A percentile compares a stretch with the other conserved stretches of the same genome.
Conservation (phyloP, 306 rosid species). For the Prunus mongolica region DNA sequence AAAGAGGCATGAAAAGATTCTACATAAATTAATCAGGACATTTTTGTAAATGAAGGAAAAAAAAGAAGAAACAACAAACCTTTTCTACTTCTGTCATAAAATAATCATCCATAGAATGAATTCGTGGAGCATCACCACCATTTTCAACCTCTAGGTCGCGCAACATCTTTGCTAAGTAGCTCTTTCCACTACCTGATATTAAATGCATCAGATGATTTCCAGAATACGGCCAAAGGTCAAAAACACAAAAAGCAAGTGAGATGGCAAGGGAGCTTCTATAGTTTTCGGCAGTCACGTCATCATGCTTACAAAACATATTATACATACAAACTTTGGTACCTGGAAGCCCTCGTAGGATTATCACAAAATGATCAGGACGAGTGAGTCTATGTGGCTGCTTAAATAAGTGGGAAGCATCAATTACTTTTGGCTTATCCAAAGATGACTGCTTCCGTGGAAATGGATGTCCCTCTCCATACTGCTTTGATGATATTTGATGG, state of each 20-base stretch:
- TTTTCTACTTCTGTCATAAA: constrained; percentile 97
- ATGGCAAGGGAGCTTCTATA: constrained; percentile 4
- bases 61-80: constrained; percentile 37
- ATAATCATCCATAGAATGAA: constrained; percentile 97
- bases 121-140: constrained; percentile 88
- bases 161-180: constrained; percentile 92
- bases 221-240: constrained; percentile 15
- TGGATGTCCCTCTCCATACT: constrained; percentile 33
- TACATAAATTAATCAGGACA: neutral
- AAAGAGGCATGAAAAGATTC: constrained; percentile 4
- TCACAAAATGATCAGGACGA: constrained; percentile 88
- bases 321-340: constrained; percentile 33
- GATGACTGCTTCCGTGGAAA: constrained; percentile 30
- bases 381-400: constrained; percentile 59
- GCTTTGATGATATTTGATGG: constrained; percentile 24
- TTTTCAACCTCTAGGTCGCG: constrained; percentile 90
- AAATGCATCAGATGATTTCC: constrained; percentile 14
- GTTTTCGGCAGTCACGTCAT: neutral
- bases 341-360: constrained; percentile 92
- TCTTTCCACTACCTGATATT: constrained; percentile 87
- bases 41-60: neutral
- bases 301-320: neutral
- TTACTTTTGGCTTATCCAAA: constrained; percentile 36
- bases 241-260: neutral
- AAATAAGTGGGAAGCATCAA: constrained; percentile 61